Evolutionary conservation across 1,284 basidiomycete species (phyloP).

Genomic region (Porodaedalea pini): DNA sequence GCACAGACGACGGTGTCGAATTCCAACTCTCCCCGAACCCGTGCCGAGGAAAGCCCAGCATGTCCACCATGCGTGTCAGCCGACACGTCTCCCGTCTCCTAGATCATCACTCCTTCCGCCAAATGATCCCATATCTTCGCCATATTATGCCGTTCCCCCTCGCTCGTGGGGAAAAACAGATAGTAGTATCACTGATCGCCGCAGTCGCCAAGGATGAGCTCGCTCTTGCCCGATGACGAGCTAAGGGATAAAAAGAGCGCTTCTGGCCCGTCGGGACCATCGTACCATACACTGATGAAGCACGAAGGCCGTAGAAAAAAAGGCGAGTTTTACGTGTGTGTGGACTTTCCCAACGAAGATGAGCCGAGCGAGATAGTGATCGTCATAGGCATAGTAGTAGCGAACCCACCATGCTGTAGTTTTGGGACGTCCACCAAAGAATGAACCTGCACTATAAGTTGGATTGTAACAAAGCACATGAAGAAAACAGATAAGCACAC

Average conservation of each 20-base stretch:
- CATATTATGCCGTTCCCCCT: constrained; percentile 32
- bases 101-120: constrained; percentile 15
- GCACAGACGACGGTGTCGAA: constrained; percentile 10
- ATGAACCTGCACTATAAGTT: constrained; percentile 39
- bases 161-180: constrained; percentile 42
- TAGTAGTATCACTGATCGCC: constrained; percentile 46
- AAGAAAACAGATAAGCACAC: constrained; percentile 20
- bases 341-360: constrained; percentile 55
- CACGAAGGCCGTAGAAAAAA: constrained; percentile 44
- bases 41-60: constrained; percentile 8
- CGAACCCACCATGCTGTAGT: constrained; percentile 42
- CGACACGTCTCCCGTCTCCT: constrained; percentile 14
- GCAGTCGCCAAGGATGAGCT: constrained; percentile 36
- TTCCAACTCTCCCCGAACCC: constrained; percentile 16
- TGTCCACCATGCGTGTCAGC: constrained; percentile 7
- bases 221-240: constrained; percentile 22
- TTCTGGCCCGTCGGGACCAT: constrained; percentile 23
- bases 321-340: constrained; percentile 46
- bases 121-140: constrained; percentile 25
- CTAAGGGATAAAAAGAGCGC: constrained; percentile 7
- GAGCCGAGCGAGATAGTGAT: constrained; percentile 40
- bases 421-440: constrained; percentile 46
- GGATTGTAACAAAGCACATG: neutral
- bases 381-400: constrained; percentile 47
- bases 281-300: constrained; percentile 38